A percentile compares a stretch with the other conserved stretches of the same genome.
These are phyloP conservation scores for Calocybe indica DNA, from an alignment of 768 basidiomycete genomes.

Conservation along the genomic window DNA sequence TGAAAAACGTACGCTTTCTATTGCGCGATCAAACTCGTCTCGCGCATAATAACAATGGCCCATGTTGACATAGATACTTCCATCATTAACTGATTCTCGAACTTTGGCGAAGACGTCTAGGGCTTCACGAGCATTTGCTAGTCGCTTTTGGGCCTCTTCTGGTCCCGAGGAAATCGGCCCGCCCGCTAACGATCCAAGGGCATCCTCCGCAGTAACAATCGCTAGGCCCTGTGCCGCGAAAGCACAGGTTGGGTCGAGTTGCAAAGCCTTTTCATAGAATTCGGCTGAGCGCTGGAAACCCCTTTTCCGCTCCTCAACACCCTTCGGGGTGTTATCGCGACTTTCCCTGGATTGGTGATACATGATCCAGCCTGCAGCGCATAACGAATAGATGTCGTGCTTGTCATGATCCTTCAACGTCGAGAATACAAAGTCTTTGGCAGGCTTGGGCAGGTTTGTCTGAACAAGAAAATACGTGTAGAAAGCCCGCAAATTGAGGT, in stretches of 20 bases:
- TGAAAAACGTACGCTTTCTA: conserved; percentile 73
- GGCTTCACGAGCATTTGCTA: conserved; percentile 80
- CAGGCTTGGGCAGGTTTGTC: conserved; percentile 59
- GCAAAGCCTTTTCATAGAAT: conserved; percentile 88
- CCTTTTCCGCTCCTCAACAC: conserved; percentile 64
- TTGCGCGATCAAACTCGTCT: conserved; percentile 93
- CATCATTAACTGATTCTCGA: conserved; percentile 74
- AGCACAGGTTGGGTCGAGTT: conserved; percentile 78
- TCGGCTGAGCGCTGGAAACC: conserved; percentile 82
- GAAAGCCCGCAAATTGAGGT: conserved; percentile 86
- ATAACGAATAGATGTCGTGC: conserved; percentile 87
- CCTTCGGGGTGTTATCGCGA: conserved; percentile 54
- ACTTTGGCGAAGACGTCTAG: conserved; percentile 88
- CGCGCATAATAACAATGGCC: conserved; percentile 91
- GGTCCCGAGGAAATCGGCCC: conserved; percentile 35
- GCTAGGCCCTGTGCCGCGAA: conserved; percentile 95
- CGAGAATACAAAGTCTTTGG: conserved; percentile 85
- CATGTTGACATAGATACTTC: conserved; percentile 92
- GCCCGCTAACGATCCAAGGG: conserved; percentile 63
- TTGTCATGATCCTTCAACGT: conserved; percentile 84
- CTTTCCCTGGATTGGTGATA: conserved; percentile 85
- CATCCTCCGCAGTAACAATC: conserved; percentile 90
- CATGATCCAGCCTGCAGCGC: conserved; percentile 81
- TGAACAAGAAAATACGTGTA: conserved; percentile 92
- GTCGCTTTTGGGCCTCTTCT: conserved; percentile 62